Conservation (phyloP, 208 protist genomes). For the Crithidia brevicula region DNA sequence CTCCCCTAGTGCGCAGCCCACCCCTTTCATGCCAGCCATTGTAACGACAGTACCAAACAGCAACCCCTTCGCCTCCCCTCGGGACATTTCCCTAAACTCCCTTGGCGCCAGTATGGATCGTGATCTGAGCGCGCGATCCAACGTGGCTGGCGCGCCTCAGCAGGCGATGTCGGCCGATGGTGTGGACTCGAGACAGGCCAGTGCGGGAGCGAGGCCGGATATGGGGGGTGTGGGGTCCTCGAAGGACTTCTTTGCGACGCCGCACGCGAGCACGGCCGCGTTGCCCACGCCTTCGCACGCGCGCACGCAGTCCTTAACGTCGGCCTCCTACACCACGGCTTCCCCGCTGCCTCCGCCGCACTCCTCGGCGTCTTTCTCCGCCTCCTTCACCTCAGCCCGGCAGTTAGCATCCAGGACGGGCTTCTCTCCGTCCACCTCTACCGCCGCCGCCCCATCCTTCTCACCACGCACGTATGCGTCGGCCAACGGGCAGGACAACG, state of each 20-base stretch:
- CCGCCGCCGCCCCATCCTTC: neutral
- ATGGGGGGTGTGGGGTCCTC: no score
- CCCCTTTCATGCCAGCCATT: neutral
- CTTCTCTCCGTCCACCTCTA: no score
- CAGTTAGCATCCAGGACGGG: no score
- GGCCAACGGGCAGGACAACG: neutral
- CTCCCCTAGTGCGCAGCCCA: neutral
- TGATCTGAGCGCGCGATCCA: slow-evolving; percentile 1
- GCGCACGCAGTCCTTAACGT: neutral
- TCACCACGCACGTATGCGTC: neutral
- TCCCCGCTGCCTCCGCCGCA: no score
- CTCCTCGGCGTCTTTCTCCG: no score
- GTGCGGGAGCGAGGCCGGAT: no score
- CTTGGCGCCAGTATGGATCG: neutral
- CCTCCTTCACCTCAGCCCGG: no score
- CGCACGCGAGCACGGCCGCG: neutral
- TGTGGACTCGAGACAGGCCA: no score
- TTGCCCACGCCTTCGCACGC: neutral
- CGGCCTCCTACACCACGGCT: no score
- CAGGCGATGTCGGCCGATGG: no score
- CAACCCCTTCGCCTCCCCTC: slow-evolving; percentile 15
- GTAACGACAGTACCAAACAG: neutral
- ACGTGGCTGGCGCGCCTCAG: neutral
- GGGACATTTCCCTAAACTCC: neutral
- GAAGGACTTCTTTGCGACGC: neutral